Conservation (phyloP, 257 asterid species). For the Mitragyna speciosa region DNA sequence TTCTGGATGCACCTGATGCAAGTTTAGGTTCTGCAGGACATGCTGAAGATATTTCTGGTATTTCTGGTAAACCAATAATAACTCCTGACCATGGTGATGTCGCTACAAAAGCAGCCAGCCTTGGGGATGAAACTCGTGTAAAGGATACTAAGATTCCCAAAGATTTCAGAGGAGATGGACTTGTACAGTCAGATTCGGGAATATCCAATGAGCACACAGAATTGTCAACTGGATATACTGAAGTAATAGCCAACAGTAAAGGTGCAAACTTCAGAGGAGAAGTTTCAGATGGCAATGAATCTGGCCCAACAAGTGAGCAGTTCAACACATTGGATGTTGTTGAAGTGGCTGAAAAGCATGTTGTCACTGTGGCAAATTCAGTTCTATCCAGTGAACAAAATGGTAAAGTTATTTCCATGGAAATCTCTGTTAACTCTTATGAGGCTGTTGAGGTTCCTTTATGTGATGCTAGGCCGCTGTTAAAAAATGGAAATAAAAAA, state of each 20-base stretch:
- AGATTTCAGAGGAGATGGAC: conserved; percentile 21
- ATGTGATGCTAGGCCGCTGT: conserved; percentile 21
- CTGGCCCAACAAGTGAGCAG: conserved; percentile 28
- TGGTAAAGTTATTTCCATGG: conserved; percentile 22
- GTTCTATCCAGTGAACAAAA: conserved; percentile 11
- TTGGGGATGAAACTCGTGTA: conserved; percentile 23
- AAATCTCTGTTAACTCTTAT: conserved; percentile 20
- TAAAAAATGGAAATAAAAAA: conserved; percentile 14
- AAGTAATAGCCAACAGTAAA: conserved; percentile 27
- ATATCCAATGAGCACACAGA: conserved; percentile 12
- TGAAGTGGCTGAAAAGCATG: conserved; percentile 8
- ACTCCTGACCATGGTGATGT: conserved; percentile 28
- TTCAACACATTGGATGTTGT: conserved; percentile 10
- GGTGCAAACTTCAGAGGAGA: conserved; percentile 23
- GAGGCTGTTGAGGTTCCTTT: conserved; percentile 26
- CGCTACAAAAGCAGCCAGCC: conserved; percentile 16
- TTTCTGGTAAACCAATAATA: conserved; percentile 21
- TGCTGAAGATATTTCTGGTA: conserved; percentile 20
- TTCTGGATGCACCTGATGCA: conserved; percentile 24
- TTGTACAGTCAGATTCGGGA: conserved; percentile 29
- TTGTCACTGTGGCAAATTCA: conserved; percentile 2
- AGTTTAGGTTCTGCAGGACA: conserved; percentile 26
- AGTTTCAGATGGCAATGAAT: conserved; percentile 34
- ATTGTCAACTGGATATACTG: not conserved
- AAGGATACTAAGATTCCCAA: conserved; percentile 14